Conservation (phyloP, 352 stramenopile species). For the Phytophthora melonis region DNA sequence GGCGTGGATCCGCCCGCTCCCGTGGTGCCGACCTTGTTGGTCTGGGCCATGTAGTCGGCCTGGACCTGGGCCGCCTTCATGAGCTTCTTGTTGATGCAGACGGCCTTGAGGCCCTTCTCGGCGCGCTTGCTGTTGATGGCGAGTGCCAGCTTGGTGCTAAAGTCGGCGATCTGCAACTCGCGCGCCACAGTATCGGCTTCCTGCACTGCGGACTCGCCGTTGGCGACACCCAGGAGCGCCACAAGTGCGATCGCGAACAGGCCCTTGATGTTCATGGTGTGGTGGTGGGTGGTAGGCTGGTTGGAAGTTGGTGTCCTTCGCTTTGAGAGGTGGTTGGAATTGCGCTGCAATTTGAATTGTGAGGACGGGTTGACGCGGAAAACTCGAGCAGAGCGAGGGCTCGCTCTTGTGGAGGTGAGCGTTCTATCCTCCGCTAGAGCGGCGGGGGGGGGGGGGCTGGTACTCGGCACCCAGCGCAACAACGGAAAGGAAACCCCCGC, state of each 20-base stretch:
- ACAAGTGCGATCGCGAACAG: slow-evolving; percentile 19
- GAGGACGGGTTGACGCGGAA: background rate
- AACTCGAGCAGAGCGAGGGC: background rate
- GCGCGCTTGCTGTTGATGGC: slow-evolving; percentile 46
- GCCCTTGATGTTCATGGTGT: slow-evolving; percentile 24
- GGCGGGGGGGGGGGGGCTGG: background rate
- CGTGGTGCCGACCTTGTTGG: slow-evolving; percentile 28
- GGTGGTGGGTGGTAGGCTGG: background rate
- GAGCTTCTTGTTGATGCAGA: slow-evolving; percentile 52
- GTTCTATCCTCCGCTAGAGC: background rate
- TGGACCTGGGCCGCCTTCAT: slow-evolving; percentile 33
- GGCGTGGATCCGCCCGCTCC: slow-evolving; percentile 43
- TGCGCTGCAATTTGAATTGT: slow-evolving; percentile 16
- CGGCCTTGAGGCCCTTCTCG: slow-evolving; percentile 37
- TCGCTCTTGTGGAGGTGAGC: background rate
- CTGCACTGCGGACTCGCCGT: slow-evolving; percentile 11
- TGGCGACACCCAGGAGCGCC: slow-evolving; percentile 13
- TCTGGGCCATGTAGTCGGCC: slow-evolving; percentile 35
- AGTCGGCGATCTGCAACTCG: slow-evolving; percentile 43
- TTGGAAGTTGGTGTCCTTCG: slow-evolving; percentile 10
- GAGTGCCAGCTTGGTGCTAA: slow-evolving; percentile 37
- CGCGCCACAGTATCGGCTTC: slow-evolving; percentile 7
- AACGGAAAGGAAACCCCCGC: background rate
- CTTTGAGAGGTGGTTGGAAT: slow-evolving; percentile 13
- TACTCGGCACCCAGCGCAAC: background rate